Percentiles rank a stretch among this genome's conserved stretches.
Evolutionary conservation across 345 rosid genomes (phyloP).

Genomic region (Ceriops zippeliana): DNA sequence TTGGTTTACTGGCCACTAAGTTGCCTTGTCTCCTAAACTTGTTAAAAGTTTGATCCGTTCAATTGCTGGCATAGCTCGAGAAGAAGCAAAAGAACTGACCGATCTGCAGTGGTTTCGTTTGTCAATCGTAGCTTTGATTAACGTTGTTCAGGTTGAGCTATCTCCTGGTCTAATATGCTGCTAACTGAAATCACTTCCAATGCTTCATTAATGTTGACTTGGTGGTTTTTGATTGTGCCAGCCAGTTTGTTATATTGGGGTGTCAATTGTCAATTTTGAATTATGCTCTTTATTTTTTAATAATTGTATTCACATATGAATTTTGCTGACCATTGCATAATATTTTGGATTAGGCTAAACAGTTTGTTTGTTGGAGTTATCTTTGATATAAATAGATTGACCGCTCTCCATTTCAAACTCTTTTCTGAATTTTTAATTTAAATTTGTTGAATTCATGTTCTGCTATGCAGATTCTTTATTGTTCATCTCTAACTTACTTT

Average conservation of each 20-base stretch:
- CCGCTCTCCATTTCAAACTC: neutral
- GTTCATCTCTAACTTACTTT: slow-evolving; percentile 25
- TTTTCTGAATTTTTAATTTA: neutral
- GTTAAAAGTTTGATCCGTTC: slow-evolving; percentile 67
- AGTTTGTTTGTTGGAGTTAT: neutral
- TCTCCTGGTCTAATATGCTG: neutral
- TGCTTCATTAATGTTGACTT: too few species aligned
- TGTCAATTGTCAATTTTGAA: too few species aligned
- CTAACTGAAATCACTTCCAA: neutral
- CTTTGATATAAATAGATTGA: neutral
- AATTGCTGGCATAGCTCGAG: slow-evolving; percentile 57
- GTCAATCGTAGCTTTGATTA: slow-evolving; percentile 66
- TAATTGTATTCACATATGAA: neutral
- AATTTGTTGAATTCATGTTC: neutral
- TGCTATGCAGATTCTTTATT: neutral
- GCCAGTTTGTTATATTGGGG: too few species aligned
- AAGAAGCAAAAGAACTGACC: slow-evolving; percentile 57
- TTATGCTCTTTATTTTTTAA: too few species aligned
- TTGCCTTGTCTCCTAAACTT: slow-evolving; percentile 60
- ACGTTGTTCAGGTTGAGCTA: slow-evolving; percentile 72
- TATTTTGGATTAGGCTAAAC: neutral
- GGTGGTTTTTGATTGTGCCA: neutral
- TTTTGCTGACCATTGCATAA: neutral
- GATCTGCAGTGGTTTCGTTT: slow-evolving; percentile 66
- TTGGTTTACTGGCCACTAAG: slow-evolving; percentile 67